A percentile compares a stretch with the other conserved stretches of the same genome.
These are phyloP conservation scores for Periconia sp. DNA, from an alignment of 2,329 filamentous ascomycete species.

Conservation along the genomic window DNA sequence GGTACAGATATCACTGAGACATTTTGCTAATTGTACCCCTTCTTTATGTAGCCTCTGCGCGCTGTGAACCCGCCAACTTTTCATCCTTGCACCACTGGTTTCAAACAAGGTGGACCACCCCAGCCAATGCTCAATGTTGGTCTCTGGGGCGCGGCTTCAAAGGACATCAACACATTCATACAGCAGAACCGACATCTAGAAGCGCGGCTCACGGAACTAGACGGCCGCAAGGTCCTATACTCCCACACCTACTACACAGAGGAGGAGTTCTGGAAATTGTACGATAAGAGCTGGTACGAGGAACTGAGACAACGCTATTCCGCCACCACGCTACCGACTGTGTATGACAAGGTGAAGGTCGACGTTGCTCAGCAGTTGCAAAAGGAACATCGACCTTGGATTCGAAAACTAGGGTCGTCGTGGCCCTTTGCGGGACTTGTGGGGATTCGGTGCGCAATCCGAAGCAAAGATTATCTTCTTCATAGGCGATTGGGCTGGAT, in stretches of 20 bases:
- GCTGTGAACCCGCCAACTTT: slow-evolving; percentile 6
- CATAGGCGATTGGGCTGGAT: slow-evolving; percentile 6
- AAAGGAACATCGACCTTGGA: background rate
- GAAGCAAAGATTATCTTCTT: slow-evolving; percentile 5
- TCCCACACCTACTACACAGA: slow-evolving; percentile 80
- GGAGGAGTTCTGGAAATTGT: slow-evolving; percentile 69
- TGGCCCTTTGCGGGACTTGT: slow-evolving; percentile 6
- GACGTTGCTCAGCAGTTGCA: slow-evolving; percentile 17
- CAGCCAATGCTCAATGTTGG: slow-evolving; percentile 47
- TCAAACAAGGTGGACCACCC: slow-evolving; percentile 14
- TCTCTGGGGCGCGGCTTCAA: slow-evolving; percentile 76
- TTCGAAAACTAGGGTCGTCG: background rate
- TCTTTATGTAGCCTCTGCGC: no score
- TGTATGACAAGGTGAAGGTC: slow-evolving; percentile 69
- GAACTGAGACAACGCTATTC: slow-evolving; percentile 65
- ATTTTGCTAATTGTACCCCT: no score
- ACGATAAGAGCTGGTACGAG: slow-evolving; percentile 67
- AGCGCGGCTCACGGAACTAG: slow-evolving; percentile 67
- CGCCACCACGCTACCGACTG: slow-evolving; percentile 66
- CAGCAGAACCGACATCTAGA: slow-evolving; percentile 73
- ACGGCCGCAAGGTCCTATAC: slow-evolving; percentile 87
- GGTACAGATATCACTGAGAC: no score
- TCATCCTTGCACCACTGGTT: slow-evolving; percentile 9
- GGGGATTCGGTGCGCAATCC: slow-evolving; percentile 3
- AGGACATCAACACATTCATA: slow-evolving; percentile 62